These are phyloP conservation scores for Alternaria sp. DNA, from an alignment of 2,329 filamentous ascomycete genomes.

Conservation along the genomic window DNA sequence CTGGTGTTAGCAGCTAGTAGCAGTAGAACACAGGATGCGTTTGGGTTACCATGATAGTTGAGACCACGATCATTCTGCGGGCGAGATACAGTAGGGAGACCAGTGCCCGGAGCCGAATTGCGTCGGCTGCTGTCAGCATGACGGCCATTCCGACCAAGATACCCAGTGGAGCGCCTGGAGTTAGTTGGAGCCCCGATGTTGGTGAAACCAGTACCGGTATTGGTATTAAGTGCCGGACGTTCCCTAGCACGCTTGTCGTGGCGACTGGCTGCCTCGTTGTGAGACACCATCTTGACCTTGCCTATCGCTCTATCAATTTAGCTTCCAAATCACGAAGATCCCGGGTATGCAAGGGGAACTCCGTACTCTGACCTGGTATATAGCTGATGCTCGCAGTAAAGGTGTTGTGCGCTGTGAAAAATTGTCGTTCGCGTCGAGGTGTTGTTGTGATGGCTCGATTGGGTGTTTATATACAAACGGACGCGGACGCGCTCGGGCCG, in stretches of 20 bases:
- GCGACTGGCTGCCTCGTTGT: not conserved
- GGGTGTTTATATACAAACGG: slow-evolving; percentile 5
- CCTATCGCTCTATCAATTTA: not conserved
- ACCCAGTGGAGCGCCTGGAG: not conserved
- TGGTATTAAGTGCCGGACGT: not conserved
- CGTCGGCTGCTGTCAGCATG: not conserved
- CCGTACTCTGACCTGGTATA: not conserved
- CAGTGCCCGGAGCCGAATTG: not conserved
- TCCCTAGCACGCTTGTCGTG: not conserved
- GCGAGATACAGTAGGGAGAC: not conserved
- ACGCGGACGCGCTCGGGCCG: not conserved
- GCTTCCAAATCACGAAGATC: not conserved
- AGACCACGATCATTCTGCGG: not conserved
- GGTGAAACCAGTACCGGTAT: slow-evolving; percentile 8
- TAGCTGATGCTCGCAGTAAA: not conserved
- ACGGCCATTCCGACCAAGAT: not conserved
- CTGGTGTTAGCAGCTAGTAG: not conserved
- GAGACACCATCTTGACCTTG: slow-evolving; percentile 1
- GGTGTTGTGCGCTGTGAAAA: not conserved
- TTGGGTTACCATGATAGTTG: no score
- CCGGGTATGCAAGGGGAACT: not conserved
- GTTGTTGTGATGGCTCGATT: not conserved
- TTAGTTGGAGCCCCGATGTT: slow-evolving; percentile 6
- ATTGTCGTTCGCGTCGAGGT: not conserved
- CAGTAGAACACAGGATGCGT: not conserved